Percentiles rank a stretch among this genome's conserved stretches.
phyloP scores from a whole-genome alignment of 495 filamentous ascomycete genomes.

The Parachaetomium inaequale region DNA sequence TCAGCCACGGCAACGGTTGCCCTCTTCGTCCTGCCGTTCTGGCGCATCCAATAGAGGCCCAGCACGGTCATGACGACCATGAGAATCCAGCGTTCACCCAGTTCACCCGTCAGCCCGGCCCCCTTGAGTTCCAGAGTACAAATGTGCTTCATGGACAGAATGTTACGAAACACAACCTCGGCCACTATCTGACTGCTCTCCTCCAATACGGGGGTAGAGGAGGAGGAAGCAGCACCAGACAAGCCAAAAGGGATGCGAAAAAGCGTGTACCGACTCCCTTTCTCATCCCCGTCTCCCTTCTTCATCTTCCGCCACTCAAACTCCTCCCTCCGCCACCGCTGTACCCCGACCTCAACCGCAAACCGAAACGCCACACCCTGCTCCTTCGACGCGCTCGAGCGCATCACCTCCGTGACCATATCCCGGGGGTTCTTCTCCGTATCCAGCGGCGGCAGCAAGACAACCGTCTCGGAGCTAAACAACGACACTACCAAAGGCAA shows the following conservation, averaged over 20 bases:
- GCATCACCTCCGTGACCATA: conserved; percentile 8
- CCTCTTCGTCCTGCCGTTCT: not conserved
- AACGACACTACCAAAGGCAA: not conserved
- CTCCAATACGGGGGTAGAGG: not conserved
- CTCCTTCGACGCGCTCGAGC: not conserved
- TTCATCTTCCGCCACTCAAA: conserved; percentile 17
- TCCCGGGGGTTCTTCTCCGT: conserved; percentile 6
- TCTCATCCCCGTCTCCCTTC: not conserved
- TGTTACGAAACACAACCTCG: not conserved
- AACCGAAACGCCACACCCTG: conserved; percentile 3
- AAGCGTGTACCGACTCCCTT: not conserved
- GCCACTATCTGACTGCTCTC: conserved; percentile 3
- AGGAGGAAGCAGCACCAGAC: not conserved
- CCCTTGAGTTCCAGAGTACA: not conserved
- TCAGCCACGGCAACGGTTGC: not conserved
- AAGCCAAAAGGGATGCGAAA: not conserved
- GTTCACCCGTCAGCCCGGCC: not conserved
- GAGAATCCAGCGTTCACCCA: not conserved
- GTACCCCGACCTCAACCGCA: conserved; percentile 12
- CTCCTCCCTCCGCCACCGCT: not conserved
- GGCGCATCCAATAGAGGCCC: not conserved
- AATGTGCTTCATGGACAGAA: not conserved
- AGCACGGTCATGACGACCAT: not conserved
- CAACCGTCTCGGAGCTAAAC: not conserved
- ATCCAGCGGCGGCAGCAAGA: conserved; percentile 10